Conservation (phyloP, 495 filamentous ascomycete species). For the Penicillium turbatum region DNA sequence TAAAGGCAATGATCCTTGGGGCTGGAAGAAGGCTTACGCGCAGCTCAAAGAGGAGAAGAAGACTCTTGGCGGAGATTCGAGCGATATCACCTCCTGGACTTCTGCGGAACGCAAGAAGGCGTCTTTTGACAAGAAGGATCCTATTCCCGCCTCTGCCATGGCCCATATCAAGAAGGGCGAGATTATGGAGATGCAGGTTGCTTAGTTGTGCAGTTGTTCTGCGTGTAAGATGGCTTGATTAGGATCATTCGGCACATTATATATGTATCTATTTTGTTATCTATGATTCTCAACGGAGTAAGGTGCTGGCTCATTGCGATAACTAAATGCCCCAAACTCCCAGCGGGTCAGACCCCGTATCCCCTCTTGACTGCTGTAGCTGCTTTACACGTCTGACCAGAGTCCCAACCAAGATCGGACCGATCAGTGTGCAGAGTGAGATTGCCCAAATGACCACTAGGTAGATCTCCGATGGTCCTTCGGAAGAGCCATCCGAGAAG, state of each 20-base stretch:
- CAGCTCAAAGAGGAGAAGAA: slow-evolving; percentile 10
- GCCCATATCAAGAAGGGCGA: slow-evolving; percentile 22
- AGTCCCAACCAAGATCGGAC: slow-evolving; percentile 63
- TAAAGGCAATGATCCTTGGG: slow-evolving; percentile 25
- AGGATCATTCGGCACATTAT: too few species aligned
- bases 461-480: slow-evolving; percentile 46
- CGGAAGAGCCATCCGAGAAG: slow-evolving; percentile 32
- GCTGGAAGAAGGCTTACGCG: neutral
- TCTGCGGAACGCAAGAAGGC: slow-evolving; percentile 16
- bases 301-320: neutral
- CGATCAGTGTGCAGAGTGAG: slow-evolving; percentile 68
- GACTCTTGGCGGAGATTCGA: slow-evolving; percentile 20
- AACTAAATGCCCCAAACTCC: slow-evolving; percentile 36
- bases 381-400: slow-evolving; percentile 49
- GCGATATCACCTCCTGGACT: slow-evolving; percentile 25
- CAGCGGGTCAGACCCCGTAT: slow-evolving; percentile 29
- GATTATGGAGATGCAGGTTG: slow-evolving; percentile 12
- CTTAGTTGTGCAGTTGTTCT: neutral
- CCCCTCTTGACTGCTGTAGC: slow-evolving; percentile 25
- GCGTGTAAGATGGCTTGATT: too few species aligned
- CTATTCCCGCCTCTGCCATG: slow-evolving; percentile 14
- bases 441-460: slow-evolving; percentile 72
- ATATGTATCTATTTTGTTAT: too few species aligned
- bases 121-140: slow-evolving; percentile 22
- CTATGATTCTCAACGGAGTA: neutral